phyloP scores from a whole-genome alignment of 176 grass and related monocot species.

The Paspalum vaginatum region DNA sequence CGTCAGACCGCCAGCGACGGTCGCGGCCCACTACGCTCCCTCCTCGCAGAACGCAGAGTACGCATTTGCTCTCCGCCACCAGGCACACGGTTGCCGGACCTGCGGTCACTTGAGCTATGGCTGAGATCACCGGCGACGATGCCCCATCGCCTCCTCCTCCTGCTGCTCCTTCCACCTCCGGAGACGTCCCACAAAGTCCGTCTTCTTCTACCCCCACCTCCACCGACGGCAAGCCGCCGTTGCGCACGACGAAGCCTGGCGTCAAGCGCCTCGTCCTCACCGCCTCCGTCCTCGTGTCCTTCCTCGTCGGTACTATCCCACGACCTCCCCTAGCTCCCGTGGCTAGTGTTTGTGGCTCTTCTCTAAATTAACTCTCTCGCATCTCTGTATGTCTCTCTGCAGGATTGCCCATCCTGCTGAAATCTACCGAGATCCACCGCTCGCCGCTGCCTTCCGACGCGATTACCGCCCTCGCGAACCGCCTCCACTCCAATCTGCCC shows the following conservation, averaged over 20 bases:
- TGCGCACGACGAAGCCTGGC: conserved; percentile 56
- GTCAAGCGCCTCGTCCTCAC: conserved; percentile 76
- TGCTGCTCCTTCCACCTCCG: not conserved
- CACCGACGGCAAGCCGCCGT: not conserved
- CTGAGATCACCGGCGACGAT: conserved; percentile 58
- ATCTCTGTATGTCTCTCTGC: conserved; percentile 6
- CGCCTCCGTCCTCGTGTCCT: conserved; percentile 70
- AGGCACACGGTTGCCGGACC: conserved; percentile 2
- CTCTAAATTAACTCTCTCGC: not conserved
- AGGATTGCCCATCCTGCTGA: conserved; percentile 79
- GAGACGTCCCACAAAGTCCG: not conserved
- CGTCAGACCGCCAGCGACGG: not conserved
- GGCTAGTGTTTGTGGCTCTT: not conserved
- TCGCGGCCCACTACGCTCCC: not conserved
- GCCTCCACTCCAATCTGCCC: conserved; percentile 58
- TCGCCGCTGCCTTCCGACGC: conserved; percentile 82
- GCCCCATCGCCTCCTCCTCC: not conserved
- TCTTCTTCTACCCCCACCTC: not conserved
- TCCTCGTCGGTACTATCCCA: conserved; percentile 56
- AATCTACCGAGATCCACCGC: conserved; percentile 86
- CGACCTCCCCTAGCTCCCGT: not conserved
- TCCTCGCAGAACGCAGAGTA: not conserved
- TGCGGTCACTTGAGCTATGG: conserved; percentile 22
- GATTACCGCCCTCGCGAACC: conserved; percentile 65
- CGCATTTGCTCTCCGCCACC: not conserved